phyloP scores from a whole-genome alignment of 805 yeast genomes.

The Hanseniaspora taiwanica region DNA sequence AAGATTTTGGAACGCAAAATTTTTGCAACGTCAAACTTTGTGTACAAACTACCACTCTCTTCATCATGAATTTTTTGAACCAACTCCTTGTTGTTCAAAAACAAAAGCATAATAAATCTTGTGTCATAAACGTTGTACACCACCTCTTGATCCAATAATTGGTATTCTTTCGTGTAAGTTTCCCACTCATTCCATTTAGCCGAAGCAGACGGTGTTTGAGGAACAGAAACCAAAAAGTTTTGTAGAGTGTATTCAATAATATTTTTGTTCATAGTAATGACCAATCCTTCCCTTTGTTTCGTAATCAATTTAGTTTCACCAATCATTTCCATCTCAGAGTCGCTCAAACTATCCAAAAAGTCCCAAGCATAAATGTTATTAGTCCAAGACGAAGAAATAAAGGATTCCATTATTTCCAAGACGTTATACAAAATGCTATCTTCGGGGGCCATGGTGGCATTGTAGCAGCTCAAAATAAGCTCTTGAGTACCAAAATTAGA shows the following conservation, averaged over 20 bases:
- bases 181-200: constrained; percentile 19
- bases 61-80: constrained; percentile 23
- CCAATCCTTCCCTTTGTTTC: constrained; percentile 33
- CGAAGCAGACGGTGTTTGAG: constrained; percentile 16
- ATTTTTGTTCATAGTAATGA: constrained; percentile 37
- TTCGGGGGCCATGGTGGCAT: constrained; percentile 47
- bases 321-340: constrained; percentile 32
- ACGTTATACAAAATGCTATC: constrained; percentile 51
- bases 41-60: constrained; percentile 15
- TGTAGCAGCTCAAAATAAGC: constrained; percentile 38
- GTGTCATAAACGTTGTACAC: constrained; percentile 40
- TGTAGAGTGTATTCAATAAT: constrained; percentile 37
- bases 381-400: constrained; percentile 49
- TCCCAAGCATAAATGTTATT: constrained; percentile 54
- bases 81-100: constrained; percentile 54
- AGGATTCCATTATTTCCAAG: constrained; percentile 44
- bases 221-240: constrained; percentile 20
- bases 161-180: constrained; percentile 17
- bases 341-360: constrained; percentile 27
- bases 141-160: constrained; percentile 11
- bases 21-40: constrained; percentile 37
- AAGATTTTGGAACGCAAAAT: constrained; percentile 46
- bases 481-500: constrained; percentile 36
- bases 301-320: constrained; percentile 36
- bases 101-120: constrained; percentile 50